These are phyloP conservation scores for Vitis hybrid DNA, from an alignment of 177 flowering plant species.

Conservation along the genomic window DNA sequence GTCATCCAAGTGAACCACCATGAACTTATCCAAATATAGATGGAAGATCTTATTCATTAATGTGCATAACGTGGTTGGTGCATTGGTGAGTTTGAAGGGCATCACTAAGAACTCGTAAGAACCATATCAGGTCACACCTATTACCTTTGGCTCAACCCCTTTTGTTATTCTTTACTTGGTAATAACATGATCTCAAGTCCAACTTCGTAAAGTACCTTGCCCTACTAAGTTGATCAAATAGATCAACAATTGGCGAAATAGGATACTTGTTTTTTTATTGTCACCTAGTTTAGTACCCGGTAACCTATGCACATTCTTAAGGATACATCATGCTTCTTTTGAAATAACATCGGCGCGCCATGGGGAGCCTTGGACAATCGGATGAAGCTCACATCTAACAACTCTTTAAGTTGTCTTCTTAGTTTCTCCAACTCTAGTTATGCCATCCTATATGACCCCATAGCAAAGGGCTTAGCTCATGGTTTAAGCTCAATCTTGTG, in stretches of 20 bases:
- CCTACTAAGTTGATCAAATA: neutral
- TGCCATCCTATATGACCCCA: no score
- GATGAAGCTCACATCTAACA: conserved; percentile 1
- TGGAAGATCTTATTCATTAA: conserved; percentile 6
- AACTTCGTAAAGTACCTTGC: conserved; percentile 3
- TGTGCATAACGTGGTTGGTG: conserved; percentile 1
- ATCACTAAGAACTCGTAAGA: conserved; percentile 6
- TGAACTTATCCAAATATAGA: neutral
- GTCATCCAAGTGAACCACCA: conserved; percentile 5
- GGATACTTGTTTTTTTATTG: conserved; percentile 4
- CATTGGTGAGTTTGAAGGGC: conserved; percentile 8
- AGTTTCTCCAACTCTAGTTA: neutral
- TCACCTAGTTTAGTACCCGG: neutral
- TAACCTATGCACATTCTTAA: conserved; percentile 2
- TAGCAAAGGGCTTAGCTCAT: no score
- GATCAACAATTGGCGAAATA: neutral
- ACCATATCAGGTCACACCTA: neutral
- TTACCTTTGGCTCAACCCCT: neutral
- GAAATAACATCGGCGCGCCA: neutral
- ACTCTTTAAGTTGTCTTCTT: conserved; percentile 4
- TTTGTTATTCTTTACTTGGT: conserved; percentile 3
- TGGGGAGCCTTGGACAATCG: conserved; percentile 2
- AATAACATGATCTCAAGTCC: conserved; percentile 3
- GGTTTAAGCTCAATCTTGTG: no score
- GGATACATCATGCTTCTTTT: neutral